phyloP scores from a whole-genome alignment of 345 rosid genomes.

The Rhodomyrtus tomentosa region DNA sequence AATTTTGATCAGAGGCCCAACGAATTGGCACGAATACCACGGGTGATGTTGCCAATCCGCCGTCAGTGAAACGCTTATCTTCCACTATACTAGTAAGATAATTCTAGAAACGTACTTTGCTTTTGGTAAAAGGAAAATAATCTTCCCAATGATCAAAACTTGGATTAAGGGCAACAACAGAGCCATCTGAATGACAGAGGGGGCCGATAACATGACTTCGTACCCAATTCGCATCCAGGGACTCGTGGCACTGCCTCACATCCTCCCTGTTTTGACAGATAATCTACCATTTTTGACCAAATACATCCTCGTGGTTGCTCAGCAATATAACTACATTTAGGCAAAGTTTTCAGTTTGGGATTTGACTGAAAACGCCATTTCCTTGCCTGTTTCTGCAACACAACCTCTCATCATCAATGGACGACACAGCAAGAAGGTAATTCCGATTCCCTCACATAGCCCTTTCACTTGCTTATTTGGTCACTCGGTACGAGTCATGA shows the following conservation, averaged over 20 bases:
- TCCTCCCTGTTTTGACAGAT: neutral
- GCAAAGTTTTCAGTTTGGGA: neutral
- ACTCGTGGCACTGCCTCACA: neutral
- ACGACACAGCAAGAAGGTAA: neutral
- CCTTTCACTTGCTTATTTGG: neutral
- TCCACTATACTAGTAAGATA: neutral
- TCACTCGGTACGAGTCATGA: neutral
- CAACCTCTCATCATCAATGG: neutral
- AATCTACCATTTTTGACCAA: neutral
- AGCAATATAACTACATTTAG: neutral
- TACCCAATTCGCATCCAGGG: neutral
- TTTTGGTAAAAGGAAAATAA: neutral
- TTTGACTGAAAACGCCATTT: neutral
- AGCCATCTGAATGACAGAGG: neutral
- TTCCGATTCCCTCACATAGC: neutral
- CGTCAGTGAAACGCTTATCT: neutral
- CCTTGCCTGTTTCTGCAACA: neutral
- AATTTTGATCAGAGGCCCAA: neutral
- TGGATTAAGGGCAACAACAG: neutral
- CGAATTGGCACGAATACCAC: neutral
- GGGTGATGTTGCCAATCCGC: neutral
- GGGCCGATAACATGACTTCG: neutral
- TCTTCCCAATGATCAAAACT: neutral
- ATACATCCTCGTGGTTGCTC: neutral
- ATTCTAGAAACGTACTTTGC: neutral